These are phyloP conservation scores for Boletales sp. DNA, from an alignment of 768 basidiomycete species.

Conservation along the genomic window DNA sequence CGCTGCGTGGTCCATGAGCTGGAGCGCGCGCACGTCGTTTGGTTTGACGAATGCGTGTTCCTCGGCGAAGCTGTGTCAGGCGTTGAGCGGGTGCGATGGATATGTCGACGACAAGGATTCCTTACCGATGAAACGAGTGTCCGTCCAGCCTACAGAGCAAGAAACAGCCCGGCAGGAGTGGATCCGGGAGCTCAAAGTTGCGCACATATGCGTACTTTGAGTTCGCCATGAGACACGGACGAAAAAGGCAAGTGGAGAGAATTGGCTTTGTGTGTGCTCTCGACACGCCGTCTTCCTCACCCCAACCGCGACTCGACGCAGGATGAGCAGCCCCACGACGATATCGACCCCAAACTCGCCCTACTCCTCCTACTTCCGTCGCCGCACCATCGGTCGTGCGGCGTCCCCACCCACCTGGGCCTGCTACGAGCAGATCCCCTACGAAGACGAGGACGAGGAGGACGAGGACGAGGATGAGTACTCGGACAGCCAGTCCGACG, in stretches of 20 bases:
- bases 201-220: conserved; percentile 91
- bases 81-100: too few species aligned
- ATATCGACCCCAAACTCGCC: too few species aligned
- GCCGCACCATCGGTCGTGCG: conserved; percentile 73
- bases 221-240: conserved; percentile 85
- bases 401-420: conserved; percentile 86
- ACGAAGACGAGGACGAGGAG: conserved; percentile 54
- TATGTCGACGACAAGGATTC: background rate
- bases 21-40: conserved; percentile 82
- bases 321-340: too few species aligned
- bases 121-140: conserved; percentile 87
- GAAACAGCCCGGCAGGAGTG: conserved; percentile 78
- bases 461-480: conserved; percentile 59
- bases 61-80: conserved; percentile 68
- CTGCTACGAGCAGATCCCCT: conserved; percentile 87
- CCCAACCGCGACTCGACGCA: conserved; percentile 5
- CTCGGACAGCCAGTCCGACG: conserved; percentile 52
- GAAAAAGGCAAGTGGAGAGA: conserved; percentile 22
- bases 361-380: conserved; percentile 43
- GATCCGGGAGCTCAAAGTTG: conserved; percentile 85
- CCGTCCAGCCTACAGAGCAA: conserved; percentile 89
- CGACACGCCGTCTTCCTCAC: too few species aligned
- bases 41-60: conserved; percentile 83
- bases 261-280: too few species aligned
- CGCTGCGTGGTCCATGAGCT: conserved; percentile 92